Conservation (phyloP, 2,329 filamentous ascomycete species). For the Diaporthe caulivora region DNA sequence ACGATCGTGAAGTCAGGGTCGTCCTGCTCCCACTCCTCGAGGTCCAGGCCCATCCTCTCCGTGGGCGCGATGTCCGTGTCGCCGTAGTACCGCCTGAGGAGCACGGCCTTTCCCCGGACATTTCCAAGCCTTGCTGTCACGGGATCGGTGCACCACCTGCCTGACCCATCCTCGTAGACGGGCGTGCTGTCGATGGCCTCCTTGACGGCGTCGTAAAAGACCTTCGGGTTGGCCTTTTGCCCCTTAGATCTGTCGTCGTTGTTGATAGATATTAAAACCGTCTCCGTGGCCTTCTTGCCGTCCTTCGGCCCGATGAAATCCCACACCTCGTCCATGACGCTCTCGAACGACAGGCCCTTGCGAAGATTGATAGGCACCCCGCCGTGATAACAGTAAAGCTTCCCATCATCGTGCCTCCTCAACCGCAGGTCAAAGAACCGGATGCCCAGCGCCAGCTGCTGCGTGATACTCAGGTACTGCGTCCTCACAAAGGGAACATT, state of each 20-base stretch:
- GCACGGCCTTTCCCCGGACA: slow-evolving; percentile 75
- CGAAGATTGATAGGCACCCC: slow-evolving; percentile 78
- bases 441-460: slow-evolving; percentile 78
- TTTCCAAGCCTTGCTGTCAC: slow-evolving; percentile 68
- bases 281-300: slow-evolving; percentile 65
- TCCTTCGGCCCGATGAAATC: slow-evolving; percentile 67
- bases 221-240: slow-evolving; percentile 60
- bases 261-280: slow-evolving; percentile 76
- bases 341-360: slow-evolving; percentile 70
- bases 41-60: slow-evolving; percentile 51
- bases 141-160: slow-evolving; percentile 71
- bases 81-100: slow-evolving; percentile 71
- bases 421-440: slow-evolving; percentile 80
- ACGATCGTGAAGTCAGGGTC: slow-evolving; percentile 67
- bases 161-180: slow-evolving; percentile 45
- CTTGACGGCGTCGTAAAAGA: slow-evolving; percentile 58
- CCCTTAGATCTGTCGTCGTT: slow-evolving; percentile 73
- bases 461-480: slow-evolving; percentile 71
- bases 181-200: slow-evolving; percentile 65
- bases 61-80: slow-evolving; percentile 51
- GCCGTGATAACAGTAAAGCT: slow-evolving; percentile 77
- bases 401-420: slow-evolving; percentile 46
- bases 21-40: slow-evolving; percentile 72
- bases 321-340: slow-evolving; percentile 69
- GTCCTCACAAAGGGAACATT: slow-evolving; percentile 75